Evolutionary conservation across 2,329 filamentous ascomycete species (phyloP), one percentile per base, ranked within the genome.

Genomic region (Penicillium sp.): DNA sequence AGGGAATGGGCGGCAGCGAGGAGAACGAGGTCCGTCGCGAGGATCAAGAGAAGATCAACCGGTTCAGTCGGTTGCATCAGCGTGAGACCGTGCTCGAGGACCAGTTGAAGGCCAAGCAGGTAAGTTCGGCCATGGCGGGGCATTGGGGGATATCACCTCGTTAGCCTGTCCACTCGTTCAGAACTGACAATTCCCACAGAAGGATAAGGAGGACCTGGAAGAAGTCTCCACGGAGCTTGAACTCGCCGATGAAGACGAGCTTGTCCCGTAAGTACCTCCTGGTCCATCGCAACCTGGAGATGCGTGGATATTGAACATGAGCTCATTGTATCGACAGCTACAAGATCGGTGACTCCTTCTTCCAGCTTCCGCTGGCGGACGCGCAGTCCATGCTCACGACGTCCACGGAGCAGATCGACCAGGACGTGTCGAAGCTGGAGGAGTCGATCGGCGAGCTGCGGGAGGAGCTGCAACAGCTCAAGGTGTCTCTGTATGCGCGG

Each of bases 11-110:
- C 18, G 81, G 80, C 46, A 82, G 84, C 55, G 88, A 94, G 61
- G 94, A 99, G 69, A 87, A 91, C 64, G 89, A 96, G 74, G 94
- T 99, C 53, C 89, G 94, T 54, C 88, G 92, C 67, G 92, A 97
- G 72, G 94, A 99, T 71, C 94, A 99, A 74, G 92, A 97, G 77
- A 95, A 94, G 76, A 99, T 99, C 83, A 99, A 99, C 76, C 87
- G 86, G 60, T 99, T 99, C 80, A 96, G 92, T 73, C 86, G 91
- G 40, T 79, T 99, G 57, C 94, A 99, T 72, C 90, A 95, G 70
- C 87, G 89, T 46, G 89, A 96, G 70, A 80, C 88, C 30, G 74
- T 80, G 3, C 72, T 97, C 3, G 86, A 95, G 68, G 91, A 95
- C 43, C 85, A 94, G 63, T 75, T 97, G 59, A 87, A 88, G 68